Evolutionary conservation across 2,329 filamentous ascomycete genomes (phyloP), one percentile per base, ranked within the genome.

Genomic region (Bertia moriformis): DNA sequence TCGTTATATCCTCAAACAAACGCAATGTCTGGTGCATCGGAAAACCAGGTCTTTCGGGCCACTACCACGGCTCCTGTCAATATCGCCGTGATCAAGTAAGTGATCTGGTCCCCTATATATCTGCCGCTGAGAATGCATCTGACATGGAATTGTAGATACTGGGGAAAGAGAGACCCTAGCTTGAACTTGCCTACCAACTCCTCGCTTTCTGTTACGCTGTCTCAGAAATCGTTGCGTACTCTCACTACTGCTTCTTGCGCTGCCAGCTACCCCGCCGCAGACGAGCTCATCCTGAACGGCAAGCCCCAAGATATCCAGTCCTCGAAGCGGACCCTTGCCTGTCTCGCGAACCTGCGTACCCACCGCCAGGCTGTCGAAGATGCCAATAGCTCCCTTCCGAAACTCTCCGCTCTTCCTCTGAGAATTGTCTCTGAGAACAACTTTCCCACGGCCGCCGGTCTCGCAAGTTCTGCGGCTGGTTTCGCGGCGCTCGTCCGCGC

Each of bases 161-260:
- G 93, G 91, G 91, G 93, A 51, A 98, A 98, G 66, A 84, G 91
- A 45, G 88, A 96, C 61, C 63, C 84, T 39, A 85, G 83, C 57
- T 76, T 96, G 51, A 98, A 98, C 63, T 82, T 96, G 41, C 91
- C 91, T 24, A 96, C 91, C 56, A 98, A 98, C 69, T 93, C 86
- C 47, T 98, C 91, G 47, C 78, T 98, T 54, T 94, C 86, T 45
- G 89, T 98, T 42, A 98, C 91, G 41, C 83, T 98, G 51, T 91
- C 87, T 38, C 91, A 98, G 64, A 71, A 75, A 58, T 89, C 95
- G 55, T 78, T 98, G 45, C 86, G 88, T 56, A 95, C 91, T 41
- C 82, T 95, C 58, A 98, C 91, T 37, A 96, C 93, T 40, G 91
- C 91, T 45, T 87, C 88, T 35, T 93, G 86, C 71, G 91, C 86